phyloP scores from a whole-genome alignment of 2,329 filamentous ascomycete species.

The Aspergillus ustus region DNA sequence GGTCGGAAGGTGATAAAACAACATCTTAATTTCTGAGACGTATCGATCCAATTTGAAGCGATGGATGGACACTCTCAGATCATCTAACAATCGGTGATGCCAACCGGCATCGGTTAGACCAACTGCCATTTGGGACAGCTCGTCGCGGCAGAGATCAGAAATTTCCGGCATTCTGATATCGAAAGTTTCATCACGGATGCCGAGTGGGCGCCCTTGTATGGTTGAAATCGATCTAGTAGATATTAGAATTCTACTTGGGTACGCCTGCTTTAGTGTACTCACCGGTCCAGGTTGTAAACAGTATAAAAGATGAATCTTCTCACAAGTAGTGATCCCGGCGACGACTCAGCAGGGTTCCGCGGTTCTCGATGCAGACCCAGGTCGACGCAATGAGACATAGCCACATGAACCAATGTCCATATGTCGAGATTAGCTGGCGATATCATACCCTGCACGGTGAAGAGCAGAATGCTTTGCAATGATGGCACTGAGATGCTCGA shows the following conservation, averaged over 20 bases:
- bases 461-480: conserved; percentile 38
- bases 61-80: conserved; percentile 30
- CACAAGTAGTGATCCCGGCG: conserved; percentile 20
- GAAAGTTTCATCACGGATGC: conserved; percentile 45
- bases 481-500: conserved; percentile 38
- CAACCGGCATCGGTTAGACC: neutral
- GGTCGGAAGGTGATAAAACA: conserved; percentile 33
- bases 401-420: conserved; percentile 44
- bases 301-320: conserved; percentile 40
- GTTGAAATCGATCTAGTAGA: conserved; percentile 36
- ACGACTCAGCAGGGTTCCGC: conserved; percentile 9
- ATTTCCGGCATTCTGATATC: conserved; percentile 33
- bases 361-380: conserved; percentile 44
- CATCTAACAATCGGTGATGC: neutral
- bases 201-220: conserved; percentile 45
- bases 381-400: conserved; percentile 45
- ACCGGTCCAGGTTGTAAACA: conserved; percentile 44
- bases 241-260: conserved; percentile 8
- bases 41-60: conserved; percentile 33
- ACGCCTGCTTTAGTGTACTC: neutral
- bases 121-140: neutral
- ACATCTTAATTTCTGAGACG: conserved; percentile 34
- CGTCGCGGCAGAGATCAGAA: conserved; percentile 13
- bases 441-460: conserved; percentile 39
- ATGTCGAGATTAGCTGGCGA: conserved; percentile 41